Evolutionary conservation across 768 basidiomycete species (phyloP), one percentile per base, ranked within the genome.

Genomic region (Termitomyces sp.): DNA sequence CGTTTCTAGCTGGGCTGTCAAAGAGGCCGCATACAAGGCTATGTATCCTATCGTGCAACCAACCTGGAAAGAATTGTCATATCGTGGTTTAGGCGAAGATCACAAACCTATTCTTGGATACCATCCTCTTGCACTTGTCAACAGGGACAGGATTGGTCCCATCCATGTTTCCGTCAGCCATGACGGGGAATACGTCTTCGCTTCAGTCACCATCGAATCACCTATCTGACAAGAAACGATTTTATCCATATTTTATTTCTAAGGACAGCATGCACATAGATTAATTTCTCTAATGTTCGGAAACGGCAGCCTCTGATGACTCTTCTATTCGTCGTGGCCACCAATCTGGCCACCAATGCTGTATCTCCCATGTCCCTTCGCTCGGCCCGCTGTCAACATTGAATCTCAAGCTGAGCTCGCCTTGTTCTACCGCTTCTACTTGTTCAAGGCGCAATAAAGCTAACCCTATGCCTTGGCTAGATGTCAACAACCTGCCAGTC

Each of bases 11-110:
- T 95, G 91, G 90, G 78, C 84, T 35, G 81, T 89, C 20, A 95
- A 95, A 65, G 93, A 95, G 71, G 89, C 93, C 0, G 85, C 86
- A 0, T 95, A 93, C 75, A 95, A 95, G 68, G 93, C 92, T 0
- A 67, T 93, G 59, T 91, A 84, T 68, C 91, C 91, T 0, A 33
- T 59, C 20, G 67, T 80, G 44, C 74, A 67, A 35, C 83, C 89
- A 18, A 83, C 81, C 7, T 94, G 92, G 93, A 89, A 91, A 66
- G 83, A 93, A 28, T 70, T 93, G 60, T 80, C 80, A 6, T 90
- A 80, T 54, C 67, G 69, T 41, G 67, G 75, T 40, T 52, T 73
- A 44, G 60, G 67, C 33, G 62, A 63, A 32, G 71, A 71, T 35
- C 26, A 50, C 33, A 79, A 79, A 59, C 77, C 79, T 36, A 63